Conservation (phyloP, 2,329 filamentous ascomycete genomes). For the Penicillium freii region DNA sequence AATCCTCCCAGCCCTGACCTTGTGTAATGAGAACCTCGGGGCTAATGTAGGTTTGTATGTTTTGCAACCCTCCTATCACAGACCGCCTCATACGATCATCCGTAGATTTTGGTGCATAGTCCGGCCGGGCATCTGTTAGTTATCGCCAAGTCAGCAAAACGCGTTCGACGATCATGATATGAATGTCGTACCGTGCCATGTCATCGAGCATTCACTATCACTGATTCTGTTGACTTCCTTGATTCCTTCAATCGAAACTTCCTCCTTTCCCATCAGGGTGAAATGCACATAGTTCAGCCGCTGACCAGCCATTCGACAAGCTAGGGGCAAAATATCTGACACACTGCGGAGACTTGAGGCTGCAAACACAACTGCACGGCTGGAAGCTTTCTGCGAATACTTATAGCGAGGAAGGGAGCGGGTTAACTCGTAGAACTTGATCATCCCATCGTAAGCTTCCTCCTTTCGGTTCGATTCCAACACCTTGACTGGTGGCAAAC, state of each 20-base stretch:
- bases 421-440: constrained; percentile 67
- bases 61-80: constrained; percentile 63
- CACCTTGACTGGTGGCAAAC: constrained; percentile 10
- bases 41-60: constrained; percentile 71
- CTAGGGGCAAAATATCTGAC: constrained; percentile 71
- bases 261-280: constrained; percentile 70
- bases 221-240: constrained; percentile 77
- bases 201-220: constrained; percentile 62
- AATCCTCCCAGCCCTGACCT: constrained; percentile 63
- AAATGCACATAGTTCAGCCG: constrained; percentile 76
- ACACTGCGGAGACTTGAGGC: constrained; percentile 72
- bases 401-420: constrained; percentile 58
- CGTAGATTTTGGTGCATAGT: constrained; percentile 68
- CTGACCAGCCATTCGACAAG: constrained; percentile 77
- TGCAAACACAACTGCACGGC: constrained; percentile 67
- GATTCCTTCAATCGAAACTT: constrained; percentile 67
- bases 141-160: not conserved
- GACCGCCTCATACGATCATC: constrained; percentile 66
- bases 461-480: constrained; percentile 23
- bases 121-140: constrained; percentile 65
- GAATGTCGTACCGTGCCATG: constrained; percentile 55
- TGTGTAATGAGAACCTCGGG: constrained; percentile 77
- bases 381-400: constrained; percentile 60
- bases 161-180: constrained; percentile 41
- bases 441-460: constrained; percentile 60